Evolutionary conservation across 768 basidiomycete genomes (phyloP), one percentile per base, ranked within the genome.

Genomic region (Lactifluus hygrophoroides): DNA sequence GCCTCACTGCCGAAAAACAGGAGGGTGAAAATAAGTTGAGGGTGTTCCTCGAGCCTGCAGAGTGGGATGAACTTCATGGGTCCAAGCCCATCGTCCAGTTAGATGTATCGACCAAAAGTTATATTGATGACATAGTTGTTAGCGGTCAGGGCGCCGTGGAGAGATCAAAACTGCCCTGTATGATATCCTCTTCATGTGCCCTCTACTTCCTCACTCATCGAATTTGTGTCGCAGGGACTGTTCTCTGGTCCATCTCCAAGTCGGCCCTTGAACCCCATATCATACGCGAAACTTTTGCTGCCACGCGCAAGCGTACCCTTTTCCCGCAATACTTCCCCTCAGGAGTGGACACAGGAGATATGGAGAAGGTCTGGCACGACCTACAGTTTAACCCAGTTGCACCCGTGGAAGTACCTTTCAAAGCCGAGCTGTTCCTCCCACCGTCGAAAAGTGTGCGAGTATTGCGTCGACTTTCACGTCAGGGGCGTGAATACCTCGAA

Each of bases 31-130:
- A 72, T 17, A 69, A 74, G 19, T 70, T 92, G 68, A 77, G 80
- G 17, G 75, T 88, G 3, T 91, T 81, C 76, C 79, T 90, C 11
- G 79, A 88, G 67, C 88, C 86, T 17, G 70, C 69, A 2, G 74
- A 78, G 16, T 80, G 77, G 77, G 67, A 70, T 0, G 74, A 71
- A 8, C 63, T 67, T 13, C 64, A 66, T 38, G 34, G 34, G 48
- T 5, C 47, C 8, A 48, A 9, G 23, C 83, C 84, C 1, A 77
- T 89, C 28, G 74, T 76, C 25, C 82, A 87, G 69, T 69, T 93
- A 23, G 73, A 76, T 23, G 74, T 90, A n/a, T 70, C 64, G 3
- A 68, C 77, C 28, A 65, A 62, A 35, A 85, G 73, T 66, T 80
- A 72, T 63, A 47, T 86, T 16, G 72, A 78, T 45, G 69, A 69